Evolutionary conservation across 2,329 filamentous ascomycete species (phyloP), one percentile per base, ranked within the genome.

Genomic region (Leptographium radiaticola): DNA sequence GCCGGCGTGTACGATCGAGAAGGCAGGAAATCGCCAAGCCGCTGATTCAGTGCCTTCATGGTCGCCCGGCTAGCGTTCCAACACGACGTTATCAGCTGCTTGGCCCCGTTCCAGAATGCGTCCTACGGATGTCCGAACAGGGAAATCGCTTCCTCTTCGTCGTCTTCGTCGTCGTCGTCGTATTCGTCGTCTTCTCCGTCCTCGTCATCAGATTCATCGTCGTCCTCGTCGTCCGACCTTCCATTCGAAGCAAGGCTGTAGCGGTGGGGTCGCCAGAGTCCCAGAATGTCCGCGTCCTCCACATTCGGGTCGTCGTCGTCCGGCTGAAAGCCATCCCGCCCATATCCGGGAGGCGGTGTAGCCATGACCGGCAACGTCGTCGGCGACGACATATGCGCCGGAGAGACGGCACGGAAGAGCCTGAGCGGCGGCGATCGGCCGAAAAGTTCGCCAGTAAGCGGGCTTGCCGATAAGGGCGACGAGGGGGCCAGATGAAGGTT

Each of bases 211-310:
- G 68, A 67, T 1, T 75, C 74, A 16, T 75, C 75, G 1, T 76
- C 74, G 38, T 74, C 72, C 18, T 73, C 72, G 45, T 68, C 70
- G 53, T 69, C 67, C 75, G 20, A 74, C 74, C 2, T 75, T 73
- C 44, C 67, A 18, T 67, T 65, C 13, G 66, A 67, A 1, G 62
- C 62, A 39, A 68, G 59, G 31, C 65, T 64, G 34, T 65, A 61
- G 25, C 74, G 68, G 6, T 71, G 73, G 13, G 71, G 68, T 47
- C 74, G 74, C 77, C 80, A 83, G 50, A 84, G 74, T 34, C 75
- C 74, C 34, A 83, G 62, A 55, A 83, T 75, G 53, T 80, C 79
- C 10, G 74, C 72, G 18, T 77, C 74, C 0, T 60, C 58, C 34
- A 36, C 31, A 30, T 59, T 55, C 1, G 58, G 42, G 31, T 79